A percentile compares a stretch with the other conserved stretches of the same genome.
phyloP scores from a whole-genome alignment of 768 basidiomycete genomes.

The Agaricus subrufescens region DNA sequence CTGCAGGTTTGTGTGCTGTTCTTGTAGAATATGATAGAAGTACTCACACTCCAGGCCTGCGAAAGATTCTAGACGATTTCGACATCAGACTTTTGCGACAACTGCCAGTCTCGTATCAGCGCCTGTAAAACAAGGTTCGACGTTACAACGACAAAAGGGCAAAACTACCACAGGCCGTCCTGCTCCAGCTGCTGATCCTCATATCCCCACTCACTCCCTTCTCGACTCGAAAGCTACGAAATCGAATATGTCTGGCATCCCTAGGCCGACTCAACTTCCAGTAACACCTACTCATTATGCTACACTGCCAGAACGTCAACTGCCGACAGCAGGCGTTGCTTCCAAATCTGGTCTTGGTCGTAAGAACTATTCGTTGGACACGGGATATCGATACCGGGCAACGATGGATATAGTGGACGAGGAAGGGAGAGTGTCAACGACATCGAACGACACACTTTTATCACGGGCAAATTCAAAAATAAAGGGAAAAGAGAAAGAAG shows the following conservation, averaged over 20 bases:
- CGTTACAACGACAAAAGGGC: conserved; percentile 20
- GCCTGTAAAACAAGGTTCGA: conserved; percentile 24
- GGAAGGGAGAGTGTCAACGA: conserved; percentile 19
- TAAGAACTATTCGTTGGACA: conserved; percentile 30
- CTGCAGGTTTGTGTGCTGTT: conserved; percentile 22
- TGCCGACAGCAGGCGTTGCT: not conserved
- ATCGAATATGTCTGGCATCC: conserved; percentile 8
- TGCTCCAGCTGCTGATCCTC: conserved; percentile 1
- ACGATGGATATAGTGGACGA: conserved; percentile 33
- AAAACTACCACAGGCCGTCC: conserved; percentile 14
- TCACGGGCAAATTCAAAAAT: conserved; percentile 18
- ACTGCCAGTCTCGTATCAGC: conserved; percentile 22
- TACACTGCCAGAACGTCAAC: not conserved
- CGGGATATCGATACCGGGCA: conserved; percentile 29
- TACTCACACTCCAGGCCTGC: conserved; percentile 1
- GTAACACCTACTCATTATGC: conserved; percentile 20
- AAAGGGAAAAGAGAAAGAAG: conserved; percentile 22
- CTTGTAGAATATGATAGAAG: not conserved
- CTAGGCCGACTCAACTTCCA: conserved; percentile 28
- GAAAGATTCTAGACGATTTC: conserved; percentile 10
- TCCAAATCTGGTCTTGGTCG: not conserved
- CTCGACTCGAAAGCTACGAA: not conserved
- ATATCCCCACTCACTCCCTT: conserved; percentile 6
- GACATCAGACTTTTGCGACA: conserved; percentile 12
- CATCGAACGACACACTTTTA: conserved; percentile 10